These are phyloP conservation scores for Kluyveromyces aestuarii DNA, from an alignment of 805 yeast species.

Conservation along the genomic window DNA sequence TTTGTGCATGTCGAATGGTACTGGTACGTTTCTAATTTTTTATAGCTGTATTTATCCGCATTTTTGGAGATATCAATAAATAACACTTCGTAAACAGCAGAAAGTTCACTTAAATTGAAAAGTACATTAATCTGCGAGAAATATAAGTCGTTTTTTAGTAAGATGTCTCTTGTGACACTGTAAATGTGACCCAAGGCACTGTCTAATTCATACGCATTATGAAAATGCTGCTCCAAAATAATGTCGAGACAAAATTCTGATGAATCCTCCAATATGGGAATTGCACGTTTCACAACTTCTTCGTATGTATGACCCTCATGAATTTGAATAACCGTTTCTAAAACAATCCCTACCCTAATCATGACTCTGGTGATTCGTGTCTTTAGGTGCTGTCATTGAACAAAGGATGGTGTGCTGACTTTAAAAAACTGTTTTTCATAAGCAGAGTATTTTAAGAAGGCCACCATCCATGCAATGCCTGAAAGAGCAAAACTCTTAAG, in stretches of 20 bases:
- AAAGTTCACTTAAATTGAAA: slow-evolving; percentile 4
- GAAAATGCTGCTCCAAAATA: slow-evolving; percentile 12
- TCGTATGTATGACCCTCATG: background rate
- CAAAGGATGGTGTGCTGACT: background rate
- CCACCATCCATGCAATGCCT: background rate
- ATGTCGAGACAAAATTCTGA: slow-evolving; percentile 9
- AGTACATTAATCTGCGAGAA: slow-evolving; percentile 20
- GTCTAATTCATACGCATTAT: slow-evolving; percentile 17
- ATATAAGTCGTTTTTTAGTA: slow-evolving; percentile 10
- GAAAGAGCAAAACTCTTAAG: background rate
- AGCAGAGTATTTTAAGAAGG: background rate
- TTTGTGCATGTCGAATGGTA: too few relatives aligned
- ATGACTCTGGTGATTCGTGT: background rate
- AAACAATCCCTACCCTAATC: slow-evolving; percentile 13
- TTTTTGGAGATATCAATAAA: background rate
- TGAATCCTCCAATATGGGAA: background rate
- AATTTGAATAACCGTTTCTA: slow-evolving; percentile 4
- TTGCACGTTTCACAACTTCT: background rate
- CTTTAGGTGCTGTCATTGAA: background rate
- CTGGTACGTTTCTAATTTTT: background rate
- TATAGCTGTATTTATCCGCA: background rate
- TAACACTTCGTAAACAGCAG: background rate
- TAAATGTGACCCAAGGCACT: slow-evolving; percentile 21
- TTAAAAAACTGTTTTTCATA: too few relatives aligned
- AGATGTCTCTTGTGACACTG: slow-evolving; percentile 19